These are phyloP conservation scores for Leptomonas seymouri DNA, from an alignment of 208 protist genomes.

Conservation along the genomic window DNA sequence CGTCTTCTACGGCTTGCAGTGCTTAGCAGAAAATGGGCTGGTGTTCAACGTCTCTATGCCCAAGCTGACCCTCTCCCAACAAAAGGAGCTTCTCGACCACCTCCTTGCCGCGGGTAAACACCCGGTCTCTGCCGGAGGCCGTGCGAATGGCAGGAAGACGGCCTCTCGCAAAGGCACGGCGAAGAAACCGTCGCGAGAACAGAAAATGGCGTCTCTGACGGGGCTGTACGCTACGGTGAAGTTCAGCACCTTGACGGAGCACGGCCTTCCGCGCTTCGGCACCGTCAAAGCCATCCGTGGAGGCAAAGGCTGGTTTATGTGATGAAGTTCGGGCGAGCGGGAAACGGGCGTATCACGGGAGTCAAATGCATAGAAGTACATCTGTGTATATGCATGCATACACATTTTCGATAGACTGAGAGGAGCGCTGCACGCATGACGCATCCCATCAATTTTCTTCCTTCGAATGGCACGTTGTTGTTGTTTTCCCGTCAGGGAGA, in stretches of 20 bases:
- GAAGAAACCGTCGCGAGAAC: not conserved
- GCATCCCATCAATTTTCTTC: no score
- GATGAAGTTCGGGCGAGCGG: not conserved
- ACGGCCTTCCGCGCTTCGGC: constrained; percentile 86
- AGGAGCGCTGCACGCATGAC: no score
- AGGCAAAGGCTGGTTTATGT: constrained; percentile 89
- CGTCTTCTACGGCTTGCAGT: constrained; percentile 85
- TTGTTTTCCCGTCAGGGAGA: no score
- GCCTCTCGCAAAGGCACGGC: not conserved
- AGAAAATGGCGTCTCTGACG: constrained; percentile 49
- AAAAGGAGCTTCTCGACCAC: constrained; percentile 68
- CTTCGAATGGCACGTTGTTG: no score
- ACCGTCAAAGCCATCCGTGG: constrained; percentile 87
- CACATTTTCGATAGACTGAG: no score
- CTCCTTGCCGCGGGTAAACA: constrained; percentile 35
- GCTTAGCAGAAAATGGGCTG: constrained; percentile 73
- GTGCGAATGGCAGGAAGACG: constrained; percentile 7
- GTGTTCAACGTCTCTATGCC: constrained; percentile 85
- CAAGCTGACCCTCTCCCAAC: constrained; percentile 56
- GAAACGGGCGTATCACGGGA: not conserved
- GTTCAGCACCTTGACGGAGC: constrained; percentile 77
- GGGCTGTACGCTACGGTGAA: constrained; percentile 88
- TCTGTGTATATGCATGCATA: no score
- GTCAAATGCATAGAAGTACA: no score
- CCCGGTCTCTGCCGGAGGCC: not conserved